Percentiles rank a stretch among this genome's conserved stretches.
phyloP scores from a whole-genome alignment of 1,284 basidiomycete species.

The Ustilago loliicola region DNA sequence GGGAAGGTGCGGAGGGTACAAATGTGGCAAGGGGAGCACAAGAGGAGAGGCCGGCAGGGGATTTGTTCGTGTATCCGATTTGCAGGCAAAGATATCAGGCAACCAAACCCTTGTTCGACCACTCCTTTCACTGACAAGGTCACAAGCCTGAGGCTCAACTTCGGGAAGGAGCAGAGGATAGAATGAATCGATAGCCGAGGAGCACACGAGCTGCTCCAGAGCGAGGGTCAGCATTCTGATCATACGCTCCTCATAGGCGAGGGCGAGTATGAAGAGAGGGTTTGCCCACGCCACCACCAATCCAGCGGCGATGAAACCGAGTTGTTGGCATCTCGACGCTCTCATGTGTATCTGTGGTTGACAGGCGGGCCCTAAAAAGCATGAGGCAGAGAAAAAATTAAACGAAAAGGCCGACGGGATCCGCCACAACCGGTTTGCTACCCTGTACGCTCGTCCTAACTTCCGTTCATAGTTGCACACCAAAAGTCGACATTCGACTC shows the following conservation, averaged over 20 bases:
- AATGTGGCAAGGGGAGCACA: slow-evolving; percentile 5
- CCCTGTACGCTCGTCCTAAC: neutral
- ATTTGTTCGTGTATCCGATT: slow-evolving; percentile 1
- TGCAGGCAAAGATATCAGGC: slow-evolving; percentile 9
- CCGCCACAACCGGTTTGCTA: neutral
- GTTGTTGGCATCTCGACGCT: neutral
- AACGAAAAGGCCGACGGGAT: slow-evolving; percentile 13
- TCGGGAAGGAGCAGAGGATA: neutral
- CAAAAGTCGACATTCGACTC: slow-evolving; percentile 1
- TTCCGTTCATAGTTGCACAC: neutral
- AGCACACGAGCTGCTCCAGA: neutral
- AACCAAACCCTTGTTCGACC: slow-evolving; percentile 2
- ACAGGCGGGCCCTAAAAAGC: slow-evolving; percentile 10
- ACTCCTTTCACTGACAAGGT: neutral
- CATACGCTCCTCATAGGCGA: neutral
- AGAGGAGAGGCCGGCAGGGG: neutral
- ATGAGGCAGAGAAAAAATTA: neutral
- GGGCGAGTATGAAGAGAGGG: neutral
- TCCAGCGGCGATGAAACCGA: slow-evolving; percentile 10
- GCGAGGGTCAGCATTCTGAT: neutral
- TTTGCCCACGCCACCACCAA: slow-evolving; percentile 2
- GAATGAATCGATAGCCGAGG: slow-evolving; percentile 1
- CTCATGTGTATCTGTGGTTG: slow-evolving; percentile 11
- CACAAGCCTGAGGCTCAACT: neutral
- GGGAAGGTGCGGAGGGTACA: neutral